Evolutionary conservation across 129 eudicot species (phyloP), one percentile per base, ranked within the genome.

Genomic region (Arctium lappa): DNA sequence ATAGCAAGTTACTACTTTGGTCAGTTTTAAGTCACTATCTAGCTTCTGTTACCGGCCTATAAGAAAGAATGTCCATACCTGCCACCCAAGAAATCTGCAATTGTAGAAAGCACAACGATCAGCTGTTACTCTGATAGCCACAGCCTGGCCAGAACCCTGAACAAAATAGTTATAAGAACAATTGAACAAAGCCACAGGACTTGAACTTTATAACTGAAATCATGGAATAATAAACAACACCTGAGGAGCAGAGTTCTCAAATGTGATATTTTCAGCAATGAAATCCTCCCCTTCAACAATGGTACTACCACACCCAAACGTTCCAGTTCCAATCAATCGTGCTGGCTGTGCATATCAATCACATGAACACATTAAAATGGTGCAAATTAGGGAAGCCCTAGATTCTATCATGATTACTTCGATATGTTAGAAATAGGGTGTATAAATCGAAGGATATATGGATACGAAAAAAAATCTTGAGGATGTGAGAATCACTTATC

Each of bases 261-360:
- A 94, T 46, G 98, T 92, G 79, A 94, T 77, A 53, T 94, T 94
- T 87, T 94, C 98, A 82, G 97, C 98, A 82, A 94, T 90, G 69
- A 94, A 94, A 78, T 94, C 98, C 88, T 92, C 98, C 29, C 98
- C 98, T 88, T 94, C 98, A 36, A 94, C 93, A 53, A 94, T 92
- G 4, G 83, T 46, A 86, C 86, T 92, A 53, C 97, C 98, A 75
- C 98, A 94, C 50, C 98, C 97, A 89, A 92, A 94, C 13, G 97
- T 94, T 66, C 97, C 98, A 0, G 98, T 94, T 62, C 98, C 98
- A 80, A 94, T 94, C 80, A 94, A 75, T 36, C 95, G 87, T 44
- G 92, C 53, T 4, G 83, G 87, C 97, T 91, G 87, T 8, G 62
- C 36, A 68, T 6, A 84, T 73, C 37, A 12, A 73, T 73, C 15